Base-by-base conservation (phyloP, 306 rosid species). In the Glycine soja region DNA sequence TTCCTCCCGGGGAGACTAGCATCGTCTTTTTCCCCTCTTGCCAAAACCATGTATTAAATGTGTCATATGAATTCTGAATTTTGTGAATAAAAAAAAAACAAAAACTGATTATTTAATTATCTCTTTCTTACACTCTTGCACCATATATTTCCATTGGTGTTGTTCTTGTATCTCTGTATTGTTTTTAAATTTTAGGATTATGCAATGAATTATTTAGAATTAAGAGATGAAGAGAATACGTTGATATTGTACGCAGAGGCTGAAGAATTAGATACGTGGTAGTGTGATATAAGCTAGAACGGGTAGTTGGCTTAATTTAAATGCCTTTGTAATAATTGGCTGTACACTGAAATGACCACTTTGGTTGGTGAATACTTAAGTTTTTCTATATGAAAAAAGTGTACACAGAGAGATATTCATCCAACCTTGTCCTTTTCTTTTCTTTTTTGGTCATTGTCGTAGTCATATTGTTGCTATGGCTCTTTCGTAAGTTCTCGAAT, bases 1-100 rank as follows among this genome's bases (percentile, higher is more conserved):
- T 24, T 24, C 30, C 0, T 81, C 90, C 15, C 6, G 81, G 32
- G 88, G 48, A 19, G 84, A 85, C 56, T 84, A 82, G 82, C 65
- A 0, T 42, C 9, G 2, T 24, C 30, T 24, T 24, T 24, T 24
- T 24, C 30, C 30, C 30, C 30, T 24, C 30, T 24, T 2, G 30
- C 30, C 30, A 42, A 42, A 42, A 7, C 0, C 6, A 16, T 24
- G 15, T 79, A 77, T 38, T 42, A 30, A 43, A 81, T 13, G 71
- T 81, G 48, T 56, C 19, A 72, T 11, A 48, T 67, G 11, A 10
- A 53, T 59, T 76, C 52, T 81, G 14, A 53, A 32, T 53, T 75
- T 76, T 85, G 72, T 80, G 80, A 76, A 54, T 56, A 62, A 59
- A 51, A 63, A 1, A 48, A 36, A 36, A 15, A 52, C 57, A 34